Evolutionary conservation across 768 basidiomycete genomes (phyloP).

Genomic region (Boletus rex-veris): DNA sequence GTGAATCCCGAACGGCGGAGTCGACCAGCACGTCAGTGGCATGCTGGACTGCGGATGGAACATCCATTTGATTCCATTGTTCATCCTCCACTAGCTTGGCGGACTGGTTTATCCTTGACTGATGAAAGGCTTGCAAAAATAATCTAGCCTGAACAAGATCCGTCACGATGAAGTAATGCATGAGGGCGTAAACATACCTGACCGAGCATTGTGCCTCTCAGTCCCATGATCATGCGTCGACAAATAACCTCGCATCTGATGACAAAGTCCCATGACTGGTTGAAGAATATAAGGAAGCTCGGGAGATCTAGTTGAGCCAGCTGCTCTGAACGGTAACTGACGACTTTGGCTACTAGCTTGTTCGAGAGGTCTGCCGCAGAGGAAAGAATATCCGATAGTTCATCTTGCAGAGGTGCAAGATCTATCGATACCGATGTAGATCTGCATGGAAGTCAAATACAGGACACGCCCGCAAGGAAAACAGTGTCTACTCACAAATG

Average conservation of each 20-base stretch:
- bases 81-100: slow-evolving; percentile 96
- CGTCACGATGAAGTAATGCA: neutral
- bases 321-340: slow-evolving; percentile 72
- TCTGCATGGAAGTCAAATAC: slow-evolving; percentile 26
- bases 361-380: slow-evolving; percentile 85
- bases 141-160: slow-evolving; percentile 61
- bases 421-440: slow-evolving; percentile 38
- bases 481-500: slow-evolving; percentile 35
- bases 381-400: slow-evolving; percentile 71
- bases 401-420: slow-evolving; percentile 51
- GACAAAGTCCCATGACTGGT: slow-evolving; percentile 86
- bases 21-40: slow-evolving; percentile 72
- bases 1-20: slow-evolving; percentile 78
- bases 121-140: slow-evolving; percentile 86
- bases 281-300: slow-evolving; percentile 80
- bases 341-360: slow-evolving; percentile 73
- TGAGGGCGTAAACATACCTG: slow-evolving; percentile 51
- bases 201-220: slow-evolving; percentile 79
- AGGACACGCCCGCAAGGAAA: neutral
- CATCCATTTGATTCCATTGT: slow-evolving; percentile 80
- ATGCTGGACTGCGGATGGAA: slow-evolving; percentile 62
- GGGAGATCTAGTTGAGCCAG: slow-evolving; percentile 69
- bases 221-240: slow-evolving; percentile 87
- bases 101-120: slow-evolving; percentile 68
- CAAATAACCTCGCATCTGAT: slow-evolving; percentile 83